These are phyloP conservation scores for Aspergillus persii DNA, from an alignment of 2,329 filamentous ascomycete genomes.

Conservation along the genomic window DNA sequence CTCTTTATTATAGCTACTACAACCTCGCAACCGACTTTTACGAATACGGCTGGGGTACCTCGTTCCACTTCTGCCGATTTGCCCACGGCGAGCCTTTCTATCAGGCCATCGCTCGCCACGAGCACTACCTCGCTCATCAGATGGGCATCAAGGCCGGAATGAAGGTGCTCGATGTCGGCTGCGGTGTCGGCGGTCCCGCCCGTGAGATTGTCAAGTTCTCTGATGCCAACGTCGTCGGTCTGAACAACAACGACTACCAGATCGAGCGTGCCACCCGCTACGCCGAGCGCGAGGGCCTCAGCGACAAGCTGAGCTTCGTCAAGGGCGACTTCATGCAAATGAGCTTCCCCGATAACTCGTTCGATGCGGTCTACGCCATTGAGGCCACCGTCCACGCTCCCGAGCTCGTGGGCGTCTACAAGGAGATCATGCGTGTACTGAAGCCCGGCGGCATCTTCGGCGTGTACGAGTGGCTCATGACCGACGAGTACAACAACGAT, in stretches of 20 bases:
- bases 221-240: slow-evolving; percentile 79
- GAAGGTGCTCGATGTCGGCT: slow-evolving; percentile 93
- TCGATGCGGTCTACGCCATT: slow-evolving; percentile 95
- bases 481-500: slow-evolving; percentile 85
- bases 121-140: slow-evolving; percentile 92
- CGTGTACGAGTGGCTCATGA: slow-evolving; percentile 99
- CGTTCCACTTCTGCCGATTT: slow-evolving; percentile 97
- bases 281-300: slow-evolving; percentile 75
- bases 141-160: slow-evolving; percentile 83
- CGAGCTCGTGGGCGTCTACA: slow-evolving; percentile 85
- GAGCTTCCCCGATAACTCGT: slow-evolving; percentile 86
- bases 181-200: slow-evolving; percentile 92
- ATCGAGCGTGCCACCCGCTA: slow-evolving; percentile 89
- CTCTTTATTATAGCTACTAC: slow-evolving; percentile 67
- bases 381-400: slow-evolving; percentile 96
- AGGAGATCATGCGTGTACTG: slow-evolving; percentile 88
- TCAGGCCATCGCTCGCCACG: slow-evolving; percentile 91
- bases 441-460: slow-evolving; percentile 96
- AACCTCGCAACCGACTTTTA: slow-evolving; percentile 95
- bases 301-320: slow-evolving; percentile 76
- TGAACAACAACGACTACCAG: slow-evolving; percentile 99
- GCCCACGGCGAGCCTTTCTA: slow-evolving; percentile 80
- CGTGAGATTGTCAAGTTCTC: slow-evolving; percentile 96
- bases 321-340: slow-evolving; percentile 99
- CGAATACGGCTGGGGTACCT: slow-evolving; percentile 95